phyloP scores from a whole-genome alignment of 306 rosid species.

The Trichosanthes cucumerina region DNA sequence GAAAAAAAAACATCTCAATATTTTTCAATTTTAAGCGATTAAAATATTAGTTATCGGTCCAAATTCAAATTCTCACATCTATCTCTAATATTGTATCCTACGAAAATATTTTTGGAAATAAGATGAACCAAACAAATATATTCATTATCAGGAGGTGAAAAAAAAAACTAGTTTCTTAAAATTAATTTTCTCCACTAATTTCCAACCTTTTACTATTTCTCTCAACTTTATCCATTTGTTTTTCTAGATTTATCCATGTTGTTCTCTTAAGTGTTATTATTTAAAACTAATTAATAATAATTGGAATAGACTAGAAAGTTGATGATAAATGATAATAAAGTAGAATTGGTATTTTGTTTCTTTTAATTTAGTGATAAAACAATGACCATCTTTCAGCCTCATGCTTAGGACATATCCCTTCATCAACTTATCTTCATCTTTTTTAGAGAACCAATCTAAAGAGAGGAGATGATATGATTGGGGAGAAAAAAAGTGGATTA shows the following conservation, averaged over 20 bases:
- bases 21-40: not conserved
- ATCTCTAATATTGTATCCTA: too few relatives aligned
- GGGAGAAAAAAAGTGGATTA: not conserved
- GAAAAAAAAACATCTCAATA: not conserved
- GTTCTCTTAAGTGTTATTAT: not conserved
- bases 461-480: not conserved
- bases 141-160: too few relatives aligned
- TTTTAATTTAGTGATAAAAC: not conserved
- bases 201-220: not conserved
- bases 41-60: not conserved
- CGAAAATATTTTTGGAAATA: too few relatives aligned
- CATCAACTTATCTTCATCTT: not conserved
- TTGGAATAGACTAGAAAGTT: not conserved
- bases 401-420: not conserved
- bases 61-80: too few relatives aligned
- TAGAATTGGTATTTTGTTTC: not conserved
- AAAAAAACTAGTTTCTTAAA: too few relatives aligned
- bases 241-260: not conserved
- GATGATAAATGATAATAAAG: constrained; percentile 1
- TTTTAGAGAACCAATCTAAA: not conserved
- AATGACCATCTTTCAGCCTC: not conserved
- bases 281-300: not conserved
- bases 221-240: not conserved
- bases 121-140: too few relatives aligned
- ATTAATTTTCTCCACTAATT: not conserved